Evolutionary conservation across 345 rosid species (phyloP).

Genomic region (Heritiera littoralis): DNA sequence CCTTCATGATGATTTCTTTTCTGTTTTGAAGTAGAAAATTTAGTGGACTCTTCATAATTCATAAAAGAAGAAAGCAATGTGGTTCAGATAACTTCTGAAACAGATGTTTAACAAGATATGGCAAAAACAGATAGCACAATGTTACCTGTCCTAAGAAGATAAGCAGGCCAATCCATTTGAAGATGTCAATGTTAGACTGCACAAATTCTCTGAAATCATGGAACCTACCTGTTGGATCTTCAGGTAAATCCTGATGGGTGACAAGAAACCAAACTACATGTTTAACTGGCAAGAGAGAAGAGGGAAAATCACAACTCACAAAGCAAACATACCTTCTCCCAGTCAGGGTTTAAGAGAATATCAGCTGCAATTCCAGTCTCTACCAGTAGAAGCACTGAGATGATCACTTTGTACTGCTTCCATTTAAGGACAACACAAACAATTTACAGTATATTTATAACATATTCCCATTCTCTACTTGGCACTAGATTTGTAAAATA

Average conservation of each 20-base stretch:
- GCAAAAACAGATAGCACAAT: background rate
- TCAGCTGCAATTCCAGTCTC: constrained; percentile 47
- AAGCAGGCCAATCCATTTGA: constrained; percentile 44
- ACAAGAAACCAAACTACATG: background rate
- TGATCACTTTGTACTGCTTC: constrained; percentile 37
- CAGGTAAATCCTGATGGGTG: constrained; percentile 51
- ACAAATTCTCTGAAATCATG: constrained; percentile 50
- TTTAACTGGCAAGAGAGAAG: background rate
- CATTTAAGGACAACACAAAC: constrained; percentile 28
- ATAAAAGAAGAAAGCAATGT: too few relatives aligned
- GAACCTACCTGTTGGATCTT: constrained; percentile 61
- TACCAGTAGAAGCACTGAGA: constrained; percentile 41
- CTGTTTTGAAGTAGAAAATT: too few relatives aligned
- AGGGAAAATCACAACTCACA: background rate
- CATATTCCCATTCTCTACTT: too few relatives aligned
- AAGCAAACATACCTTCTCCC: constrained; percentile 46
- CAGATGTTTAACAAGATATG: too few relatives aligned
- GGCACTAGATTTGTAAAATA: too few relatives aligned
- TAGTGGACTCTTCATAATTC: too few relatives aligned
- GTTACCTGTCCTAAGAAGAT: constrained; percentile 47
- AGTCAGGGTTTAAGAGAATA: constrained; percentile 49
- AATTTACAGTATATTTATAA: too few relatives aligned
- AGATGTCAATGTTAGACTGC: constrained; percentile 43
- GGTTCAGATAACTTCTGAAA: too few relatives aligned
- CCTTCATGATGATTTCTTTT: too few relatives aligned